Conservation (phyloP, 495 filamentous ascomycete species). For the Tuber magnatum region DNA sequence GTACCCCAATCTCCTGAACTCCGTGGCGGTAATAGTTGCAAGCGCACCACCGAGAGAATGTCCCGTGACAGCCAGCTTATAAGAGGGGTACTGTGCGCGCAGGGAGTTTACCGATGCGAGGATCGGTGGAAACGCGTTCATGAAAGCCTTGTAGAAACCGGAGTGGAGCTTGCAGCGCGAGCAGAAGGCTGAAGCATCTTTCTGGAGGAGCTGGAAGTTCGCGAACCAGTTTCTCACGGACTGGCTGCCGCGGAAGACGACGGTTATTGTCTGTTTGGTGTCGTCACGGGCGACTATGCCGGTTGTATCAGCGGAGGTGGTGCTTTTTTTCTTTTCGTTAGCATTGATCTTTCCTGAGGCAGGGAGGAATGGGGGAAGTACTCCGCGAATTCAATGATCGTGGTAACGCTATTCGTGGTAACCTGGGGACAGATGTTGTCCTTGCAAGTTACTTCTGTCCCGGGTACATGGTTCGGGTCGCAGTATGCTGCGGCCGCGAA, state of each 20-base stretch:
- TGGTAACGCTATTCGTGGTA: slow-evolving; percentile 50
- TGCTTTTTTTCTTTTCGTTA: slow-evolving; percentile 42
- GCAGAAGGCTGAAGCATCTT: slow-evolving; percentile 45
- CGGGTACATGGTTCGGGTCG: slow-evolving; percentile 47
- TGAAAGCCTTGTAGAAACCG: slow-evolving; percentile 55
- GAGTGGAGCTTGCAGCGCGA: slow-evolving; percentile 48
- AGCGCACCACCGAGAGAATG: slow-evolving; percentile 59
- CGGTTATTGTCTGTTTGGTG: slow-evolving; percentile 55
- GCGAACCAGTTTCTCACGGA: slow-evolving; percentile 61
- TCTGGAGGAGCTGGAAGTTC: slow-evolving; percentile 49
- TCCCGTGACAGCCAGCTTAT: slow-evolving; percentile 51
- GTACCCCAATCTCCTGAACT: slow-evolving; percentile 48
- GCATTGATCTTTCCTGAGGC: slow-evolving; percentile 6
- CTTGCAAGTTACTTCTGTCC: slow-evolving; percentile 52
- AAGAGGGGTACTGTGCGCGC: slow-evolving; percentile 43
- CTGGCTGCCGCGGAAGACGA: slow-evolving; percentile 61
- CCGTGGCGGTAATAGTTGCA: slow-evolving; percentile 53
- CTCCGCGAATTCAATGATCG: slow-evolving; percentile 55
- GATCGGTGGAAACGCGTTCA: slow-evolving; percentile 44
- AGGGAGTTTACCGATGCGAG: slow-evolving; percentile 45
- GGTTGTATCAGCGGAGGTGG: slow-evolving; percentile 53
- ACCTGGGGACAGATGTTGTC: slow-evolving; percentile 56
- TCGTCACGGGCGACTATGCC: slow-evolving; percentile 65
- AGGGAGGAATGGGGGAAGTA: slow-evolving; percentile 37
- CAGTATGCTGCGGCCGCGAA: slow-evolving; percentile 68